Evolutionary conservation across 352 stramenopile genomes (phyloP), one percentile per base, ranked within the genome.

Genomic region (Thalassiosira allenii): DNA sequence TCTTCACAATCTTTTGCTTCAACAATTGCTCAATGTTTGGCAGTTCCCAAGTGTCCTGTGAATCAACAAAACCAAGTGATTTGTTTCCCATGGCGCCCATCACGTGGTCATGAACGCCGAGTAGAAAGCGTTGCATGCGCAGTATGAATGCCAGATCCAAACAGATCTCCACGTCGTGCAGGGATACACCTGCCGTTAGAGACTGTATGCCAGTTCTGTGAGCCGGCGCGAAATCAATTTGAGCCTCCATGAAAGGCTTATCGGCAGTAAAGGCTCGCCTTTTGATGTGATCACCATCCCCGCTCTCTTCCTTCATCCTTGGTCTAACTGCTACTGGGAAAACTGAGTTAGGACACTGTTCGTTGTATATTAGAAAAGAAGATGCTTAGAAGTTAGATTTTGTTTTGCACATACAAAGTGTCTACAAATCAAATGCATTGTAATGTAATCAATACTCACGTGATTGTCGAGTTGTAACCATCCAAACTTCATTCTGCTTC

Each of bases 401-500:
- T n/a, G n/a, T n/a, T n/a, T n/a, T n/a, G n/a, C n/a, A n/a, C n/a
- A n/a, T n/a, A n/a, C n/a, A n/a, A n/a, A n/a, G n/a, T n/a, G n/a
- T n/a, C n/a, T n/a, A n/a, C n/a, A n/a, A n/a, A n/a, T n/a, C n/a
- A n/a, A n/a, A n/a, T n/a, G n/a, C n/a, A n/a, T n/a, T n/a, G n/a
- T n/a, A n/a, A n/a, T n/a, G n/a, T n/a, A n/a, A n/a, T n/a, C n/a
- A n/a, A n/a, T n/a, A n/a, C n/a, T n/a, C n/a, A n/a, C n/a, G 43
- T 93, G 87, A 72, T 94, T 94, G 49, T 94, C 90, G 12, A 94
- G 30, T 67, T 94, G 90, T 32, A 93, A 44, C 83, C 83, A 91
- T 23, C 72, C 81, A 52, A 93, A 68, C 25, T 75, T 78, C 3
- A 91, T 17, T 30, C 79, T 76, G 41, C 82, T 52, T 25, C 77